These are phyloP conservation scores for Alnus glutinosa DNA, from an alignment of 306 rosid genomes.

Conservation along the genomic window DNA sequence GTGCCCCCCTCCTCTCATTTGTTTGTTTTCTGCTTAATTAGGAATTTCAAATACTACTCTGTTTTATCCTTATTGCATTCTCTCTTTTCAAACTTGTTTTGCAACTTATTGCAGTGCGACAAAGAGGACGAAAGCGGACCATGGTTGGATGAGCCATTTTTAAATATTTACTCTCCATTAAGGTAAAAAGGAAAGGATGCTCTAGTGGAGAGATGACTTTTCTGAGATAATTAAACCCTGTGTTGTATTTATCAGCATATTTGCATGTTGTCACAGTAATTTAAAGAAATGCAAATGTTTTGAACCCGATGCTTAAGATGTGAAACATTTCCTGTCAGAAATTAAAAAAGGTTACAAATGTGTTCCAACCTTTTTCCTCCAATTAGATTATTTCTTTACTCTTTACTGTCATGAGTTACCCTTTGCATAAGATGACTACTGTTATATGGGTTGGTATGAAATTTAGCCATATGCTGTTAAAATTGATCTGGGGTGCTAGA, in stretches of 20 bases:
- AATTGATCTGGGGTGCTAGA: neutral
- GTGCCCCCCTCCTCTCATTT: neutral
- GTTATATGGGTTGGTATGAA: neutral
- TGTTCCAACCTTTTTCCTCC: neutral
- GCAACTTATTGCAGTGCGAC: conserved; percentile 60
- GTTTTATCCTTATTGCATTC: neutral
- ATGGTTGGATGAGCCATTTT: conserved; percentile 73
- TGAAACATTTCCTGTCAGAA: neutral
- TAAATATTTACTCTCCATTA: conserved; percentile 2
- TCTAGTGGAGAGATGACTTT: conserved; percentile 5
- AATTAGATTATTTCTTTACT: neutral
- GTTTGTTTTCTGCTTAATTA: neutral
- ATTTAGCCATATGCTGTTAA: neutral
- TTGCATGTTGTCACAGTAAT: conserved; percentile 6
- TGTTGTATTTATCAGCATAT: conserved; percentile 4
- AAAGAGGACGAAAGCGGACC: conserved; percentile 89
- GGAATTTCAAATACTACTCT: neutral
- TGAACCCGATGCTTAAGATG: conserved; percentile 11
- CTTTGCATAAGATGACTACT: neutral
- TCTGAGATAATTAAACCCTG: conserved; percentile 12
- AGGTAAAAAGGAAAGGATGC: neutral
- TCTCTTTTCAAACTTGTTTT: conserved; percentile 1
- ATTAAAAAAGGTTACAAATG: conserved; percentile 7
- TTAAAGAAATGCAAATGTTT: neutral
- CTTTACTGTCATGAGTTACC: neutral